Percentiles rank a stretch among this genome's conserved stretches.
Evolutionary conservation across 371 early-diverging fungal species (phyloP).

Genomic region (Saksenaea vasiformis): DNA sequence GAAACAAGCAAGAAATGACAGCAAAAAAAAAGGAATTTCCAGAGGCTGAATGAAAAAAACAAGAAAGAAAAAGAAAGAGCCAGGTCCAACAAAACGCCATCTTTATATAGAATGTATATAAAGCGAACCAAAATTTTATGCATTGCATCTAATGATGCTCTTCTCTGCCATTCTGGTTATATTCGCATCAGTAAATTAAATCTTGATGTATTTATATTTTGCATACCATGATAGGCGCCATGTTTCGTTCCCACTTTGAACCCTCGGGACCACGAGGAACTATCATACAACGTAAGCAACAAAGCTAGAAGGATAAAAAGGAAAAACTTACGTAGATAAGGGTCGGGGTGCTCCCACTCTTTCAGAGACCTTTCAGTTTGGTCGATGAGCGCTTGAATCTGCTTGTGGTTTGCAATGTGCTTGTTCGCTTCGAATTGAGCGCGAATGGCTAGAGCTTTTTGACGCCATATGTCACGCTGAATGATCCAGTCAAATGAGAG

Average conservation of each 20-base stretch:
- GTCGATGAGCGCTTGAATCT: constrained; percentile 59
- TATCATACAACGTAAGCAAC: constrained; percentile 27
- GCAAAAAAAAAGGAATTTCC: neutral
- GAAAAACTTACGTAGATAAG: constrained; percentile 62
- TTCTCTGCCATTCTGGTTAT: neutral
- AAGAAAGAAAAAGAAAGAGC: neutral
- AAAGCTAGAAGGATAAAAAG: neutral
- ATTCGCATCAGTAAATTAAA: neutral
- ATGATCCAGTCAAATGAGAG: constrained; percentile 82
- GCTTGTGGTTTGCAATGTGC: constrained; percentile 65
- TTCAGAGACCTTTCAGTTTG: constrained; percentile 70
- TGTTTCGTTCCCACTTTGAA: constrained; percentile 86
- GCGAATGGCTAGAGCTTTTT: constrained; percentile 76
- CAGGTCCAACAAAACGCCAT: neutral
- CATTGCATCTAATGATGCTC: neutral
- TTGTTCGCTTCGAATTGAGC: constrained; percentile 75
- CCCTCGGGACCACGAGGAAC: constrained; percentile 79
- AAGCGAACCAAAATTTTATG: neutral
- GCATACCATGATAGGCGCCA: constrained; percentile 54
- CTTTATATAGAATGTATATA: too few species aligned
- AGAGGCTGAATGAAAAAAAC: neutral
- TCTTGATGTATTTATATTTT: neutral
- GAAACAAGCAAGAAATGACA: neutral
- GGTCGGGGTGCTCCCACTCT: constrained; percentile 74
- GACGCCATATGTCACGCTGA: constrained; percentile 73